Base-by-base conservation (phyloP, 2,329 filamentous ascomycete species). In the Aspergillus alliaceus region DNA sequence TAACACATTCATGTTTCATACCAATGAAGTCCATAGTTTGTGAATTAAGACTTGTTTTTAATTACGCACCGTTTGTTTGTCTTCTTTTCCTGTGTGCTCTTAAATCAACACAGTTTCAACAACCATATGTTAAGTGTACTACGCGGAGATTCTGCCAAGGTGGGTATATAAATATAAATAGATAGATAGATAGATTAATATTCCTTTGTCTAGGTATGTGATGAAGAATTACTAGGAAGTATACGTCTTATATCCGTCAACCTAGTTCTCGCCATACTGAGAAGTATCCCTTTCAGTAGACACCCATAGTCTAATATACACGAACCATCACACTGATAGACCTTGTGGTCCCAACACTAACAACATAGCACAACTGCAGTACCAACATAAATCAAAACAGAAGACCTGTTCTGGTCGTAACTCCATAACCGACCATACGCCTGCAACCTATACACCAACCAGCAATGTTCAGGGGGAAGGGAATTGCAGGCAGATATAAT, bases 361-460 rank as follows among this genome's bases (percentile, higher is more conserved):
- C 34, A 51, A 40, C 11, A 40, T 54, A 51, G 32, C 32, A 40
- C 31, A 39, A 53, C 35, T 32, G 39, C 42, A 39, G 20, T 24
- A 53, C 39, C 44, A 42, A 56, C 29, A 40, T 29, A 29, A 40
- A 29, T 34, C 15, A 18, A 37, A 27, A 20, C 25, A 42, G 31
- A 44, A 44, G 39, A 37, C 52, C 40, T 44, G 52, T 14, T 52
- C 48, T 40, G 34, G 47, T 48, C n/a, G 50, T 32, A 53, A 62
- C 61, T 60, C 61, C 59, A 20, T 55, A 60, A 47, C 42, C 44
- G 44, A 49, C 53, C 39, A 48, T 55, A 58, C 60, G 59, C 59
- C 58, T 47, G 51, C 25, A 47, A 58, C 48, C 20, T 49, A 60
- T 57, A 54, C 50, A 55, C 56, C 52, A 54, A 51, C 31, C 40